Base-by-base conservation (phyloP, 441 rosid genomes). In the Brassica hybrid region DNA sequence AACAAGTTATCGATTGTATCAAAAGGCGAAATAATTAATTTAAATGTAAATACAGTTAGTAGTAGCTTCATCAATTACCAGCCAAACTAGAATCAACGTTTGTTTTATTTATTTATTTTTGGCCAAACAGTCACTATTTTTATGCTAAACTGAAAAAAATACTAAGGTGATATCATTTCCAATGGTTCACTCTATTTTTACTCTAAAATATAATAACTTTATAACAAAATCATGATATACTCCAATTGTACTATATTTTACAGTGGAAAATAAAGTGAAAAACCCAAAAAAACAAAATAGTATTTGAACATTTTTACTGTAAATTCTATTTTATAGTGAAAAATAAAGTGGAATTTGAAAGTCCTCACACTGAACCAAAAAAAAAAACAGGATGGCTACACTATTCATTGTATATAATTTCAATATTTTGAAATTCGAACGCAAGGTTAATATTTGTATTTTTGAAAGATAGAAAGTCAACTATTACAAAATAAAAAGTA, bases 1-100 rank as follows among this genome's bases (percentile, higher is more conserved):
- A 65, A 23, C 60, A 67, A 72, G 45, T 41, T 54, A 30, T 18
- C 25, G 13, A n/a, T 63, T 34, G 12, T 62, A 69, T 62, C 54
- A 60, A 62, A 75, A 75, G 23, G 16, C 23, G 57, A 7, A 14
- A 19, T 4, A 61, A 2, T 6, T n/a, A 16, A 21, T 50, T 30
- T 3, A 32, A 64, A 73, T 50, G 38, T 57, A 45, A 30, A 58
- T 41, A 17, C n/a, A 27, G 17, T 74, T 41, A 43, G 67, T 23
- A 48, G 50, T 43, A 11, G 12, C n/a, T 48, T n/a, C 56, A n/a
- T 48, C 56, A 23, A 65, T 65, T 65, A 54, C 58, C 19, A 58
- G 43, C 63, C 52, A 64, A 48, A 66, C 59, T 25, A 38, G 25
- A 65, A 65, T 54, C 18, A 59, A 23, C 2, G 57, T 50, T 6